These are phyloP conservation scores for Pouteria glomerata DNA, from an alignment of 148 eudicot species.

Conservation along the genomic window DNA sequence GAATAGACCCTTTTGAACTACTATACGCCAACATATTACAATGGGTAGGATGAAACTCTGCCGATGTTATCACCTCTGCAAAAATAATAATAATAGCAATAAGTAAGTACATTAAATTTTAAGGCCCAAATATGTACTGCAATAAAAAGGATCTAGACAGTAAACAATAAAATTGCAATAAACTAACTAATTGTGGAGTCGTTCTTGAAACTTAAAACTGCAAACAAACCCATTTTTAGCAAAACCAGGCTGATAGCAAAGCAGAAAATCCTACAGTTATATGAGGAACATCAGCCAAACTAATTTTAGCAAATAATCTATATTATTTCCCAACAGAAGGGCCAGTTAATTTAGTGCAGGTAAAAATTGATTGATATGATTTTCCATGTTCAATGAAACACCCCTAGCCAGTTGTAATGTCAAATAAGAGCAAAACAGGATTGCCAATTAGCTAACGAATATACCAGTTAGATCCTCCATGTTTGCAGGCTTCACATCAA, in stretches of 20 bases:
- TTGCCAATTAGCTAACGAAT: background rate
- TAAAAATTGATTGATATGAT: background rate
- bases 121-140: background rate
- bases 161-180: background rate
- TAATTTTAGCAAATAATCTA: background rate
- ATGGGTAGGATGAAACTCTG: slow-evolving; percentile 76
- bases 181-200: background rate
- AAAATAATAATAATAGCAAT: background rate
- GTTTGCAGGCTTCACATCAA: slow-evolving; percentile 78
- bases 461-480: slow-evolving; percentile 92
- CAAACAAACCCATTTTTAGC: background rate
- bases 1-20: slow-evolving; percentile 77
- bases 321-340: background rate
- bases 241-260: background rate
- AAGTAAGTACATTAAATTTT: background rate
- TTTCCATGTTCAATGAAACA: background rate
- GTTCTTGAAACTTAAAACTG: background rate
- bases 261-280: background rate
- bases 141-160: background rate
- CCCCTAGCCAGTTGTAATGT: background rate
- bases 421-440: background rate
- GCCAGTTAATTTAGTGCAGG: background rate
- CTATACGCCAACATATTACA: slow-evolving; percentile 78
- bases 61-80: slow-evolving; percentile 84
- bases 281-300: no score